A percentile compares a stretch with the other conserved stretches of the same genome.
Evolutionary conservation across 2,329 filamentous ascomycete species (phyloP).

Genomic region (Fusarium globosum): DNA sequence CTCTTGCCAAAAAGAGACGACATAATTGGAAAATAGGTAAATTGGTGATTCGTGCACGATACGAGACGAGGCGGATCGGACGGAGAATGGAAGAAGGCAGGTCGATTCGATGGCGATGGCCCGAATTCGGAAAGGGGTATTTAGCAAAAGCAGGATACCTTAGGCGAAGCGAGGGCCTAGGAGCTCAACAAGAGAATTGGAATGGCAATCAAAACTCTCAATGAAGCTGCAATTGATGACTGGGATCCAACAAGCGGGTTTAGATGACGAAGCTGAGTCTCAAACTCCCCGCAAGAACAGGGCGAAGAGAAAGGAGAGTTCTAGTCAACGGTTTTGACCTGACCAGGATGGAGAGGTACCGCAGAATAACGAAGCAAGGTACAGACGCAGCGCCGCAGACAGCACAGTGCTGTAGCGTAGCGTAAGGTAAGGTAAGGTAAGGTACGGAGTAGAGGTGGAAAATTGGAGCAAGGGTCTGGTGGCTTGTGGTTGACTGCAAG

Average conservation of each 20-base stretch:
- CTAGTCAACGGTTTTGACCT: constrained; percentile 35
- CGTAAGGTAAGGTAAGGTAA: constrained; percentile 19
- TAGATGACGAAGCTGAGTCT: constrained; percentile 44
- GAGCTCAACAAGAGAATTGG: constrained; percentile 16
- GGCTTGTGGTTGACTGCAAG: constrained; percentile 39
- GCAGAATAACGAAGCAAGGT: constrained; percentile 12
- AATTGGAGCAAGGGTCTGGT: constrained; percentile 43
- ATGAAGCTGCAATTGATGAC: constrained; percentile 22
- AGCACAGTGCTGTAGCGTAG: constrained; percentile 22
- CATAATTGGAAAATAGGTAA: constrained; percentile 40
- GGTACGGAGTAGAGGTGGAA: constrained; percentile 27
- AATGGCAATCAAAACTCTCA: constrained; percentile 4
- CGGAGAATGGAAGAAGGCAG: constrained; percentile 9
- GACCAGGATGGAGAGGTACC: constrained; percentile 24
- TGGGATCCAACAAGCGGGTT: constrained; percentile 31
- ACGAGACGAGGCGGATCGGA: constrained; percentile 23
- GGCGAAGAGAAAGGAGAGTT: constrained; percentile 43
- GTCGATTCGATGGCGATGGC: constrained; percentile 25
- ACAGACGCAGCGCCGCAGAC: not conserved
- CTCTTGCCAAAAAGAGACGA: constrained; percentile 48
- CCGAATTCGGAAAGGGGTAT: constrained; percentile 22
- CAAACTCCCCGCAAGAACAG: constrained; percentile 45
- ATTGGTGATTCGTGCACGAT: constrained; percentile 24
- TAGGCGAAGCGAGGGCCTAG: constrained; percentile 7
- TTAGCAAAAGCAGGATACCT: constrained; percentile 8